Base-by-base conservation (phyloP, 2,329 filamentous ascomycete species). In the Cephalotrichum gorgonifer region DNA sequence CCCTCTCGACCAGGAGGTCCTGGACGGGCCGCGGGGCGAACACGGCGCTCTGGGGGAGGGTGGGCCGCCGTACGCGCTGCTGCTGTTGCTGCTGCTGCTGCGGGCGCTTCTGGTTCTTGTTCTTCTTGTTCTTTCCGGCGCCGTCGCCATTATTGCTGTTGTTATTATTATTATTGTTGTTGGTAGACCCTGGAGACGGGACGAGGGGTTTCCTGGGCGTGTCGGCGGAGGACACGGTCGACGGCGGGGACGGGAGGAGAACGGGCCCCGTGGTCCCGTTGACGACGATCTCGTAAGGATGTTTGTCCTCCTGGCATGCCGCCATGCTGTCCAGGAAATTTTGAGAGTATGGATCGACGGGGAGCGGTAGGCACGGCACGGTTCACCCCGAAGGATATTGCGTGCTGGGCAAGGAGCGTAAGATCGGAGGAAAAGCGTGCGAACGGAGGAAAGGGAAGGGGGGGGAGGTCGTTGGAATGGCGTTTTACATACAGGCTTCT, bases 1-100 rank as follows among this genome's bases (percentile, higher is more conserved):
- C 59, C 12, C 66, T 64, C 54, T 81, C 75, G 3, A 60, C 58
- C 48, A 69, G 64, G 4, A 77, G 62, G 5, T 68, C 65, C 17
- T 68, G 62, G 44, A 72, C 64, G 0, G 68, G 57, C 2, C 70
- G 64, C 2, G 65, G 67, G 3, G 63, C 58, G 42, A 70, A 58
- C 50, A 64, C 54, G 15, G 61, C 11, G 39, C 39, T 42, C 11
- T 23, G 17, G 35, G 17, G 35, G 45, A 38, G 30, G 47, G 11
- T 57, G 50, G 39, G 55, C 52, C 8, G 49, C 50, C n/a, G 47
- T 53, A n/a, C n/a, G 23, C 22, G 22, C 17, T n/a, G n/a, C n/a
- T n/a, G n/a, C n/a, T n/a, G n/a, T 2, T 23, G 28, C 25, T 42
- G 23, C 9, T 42, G 20, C 39, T 15, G 39, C 6, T 26, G 39